phyloP scores from a whole-genome alignment of 1,284 basidiomycete species.

The Pholiota adiposa region DNA sequence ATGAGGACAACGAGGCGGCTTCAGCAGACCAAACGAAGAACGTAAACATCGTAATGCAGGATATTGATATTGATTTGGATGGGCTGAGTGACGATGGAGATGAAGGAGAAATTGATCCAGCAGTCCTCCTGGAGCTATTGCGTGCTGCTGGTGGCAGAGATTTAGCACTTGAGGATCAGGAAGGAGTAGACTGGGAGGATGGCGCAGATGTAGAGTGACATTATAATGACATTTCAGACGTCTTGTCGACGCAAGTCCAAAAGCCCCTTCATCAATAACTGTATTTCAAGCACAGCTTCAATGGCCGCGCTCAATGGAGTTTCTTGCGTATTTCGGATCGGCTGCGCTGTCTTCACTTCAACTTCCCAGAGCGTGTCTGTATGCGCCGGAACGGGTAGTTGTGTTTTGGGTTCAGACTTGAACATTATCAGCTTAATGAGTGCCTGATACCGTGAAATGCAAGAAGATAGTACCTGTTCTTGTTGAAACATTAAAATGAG shows the following conservation, averaged over 20 bases:
- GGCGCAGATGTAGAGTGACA: constrained; percentile 23
- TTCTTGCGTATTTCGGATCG: constrained; percentile 74
- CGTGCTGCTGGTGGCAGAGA: constrained; percentile 44
- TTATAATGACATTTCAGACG: constrained; percentile 27
- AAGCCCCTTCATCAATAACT: constrained; percentile 78
- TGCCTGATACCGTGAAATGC: neutral
- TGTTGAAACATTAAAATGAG: constrained; percentile 83
- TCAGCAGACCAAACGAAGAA: constrained; percentile 31
- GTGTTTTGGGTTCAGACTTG: constrained; percentile 71
- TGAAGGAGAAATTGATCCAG: constrained; percentile 49
- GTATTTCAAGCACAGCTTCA: constrained; percentile 76
- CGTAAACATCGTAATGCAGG: constrained; percentile 41
- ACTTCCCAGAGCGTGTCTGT: constrained; percentile 81
- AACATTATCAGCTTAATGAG: constrained; percentile 5
- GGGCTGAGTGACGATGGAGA: constrained; percentile 27
- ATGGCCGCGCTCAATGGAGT: constrained; percentile 63
- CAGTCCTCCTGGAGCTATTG: constrained; percentile 53
- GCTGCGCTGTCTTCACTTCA: constrained; percentile 78
- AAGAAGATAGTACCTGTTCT: constrained; percentile 58
- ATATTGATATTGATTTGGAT: constrained; percentile 44
- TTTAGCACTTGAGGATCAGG: constrained; percentile 45
- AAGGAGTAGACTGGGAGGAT: constrained; percentile 70
- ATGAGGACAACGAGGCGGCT: constrained; percentile 42
- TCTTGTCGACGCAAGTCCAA: constrained; percentile 73
- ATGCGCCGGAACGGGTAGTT: constrained; percentile 72